Percentiles rank a stretch among this genome's conserved stretches.
phyloP scores from a whole-genome alignment of 345 rosid genomes.

The Moringa oleifera region DNA sequence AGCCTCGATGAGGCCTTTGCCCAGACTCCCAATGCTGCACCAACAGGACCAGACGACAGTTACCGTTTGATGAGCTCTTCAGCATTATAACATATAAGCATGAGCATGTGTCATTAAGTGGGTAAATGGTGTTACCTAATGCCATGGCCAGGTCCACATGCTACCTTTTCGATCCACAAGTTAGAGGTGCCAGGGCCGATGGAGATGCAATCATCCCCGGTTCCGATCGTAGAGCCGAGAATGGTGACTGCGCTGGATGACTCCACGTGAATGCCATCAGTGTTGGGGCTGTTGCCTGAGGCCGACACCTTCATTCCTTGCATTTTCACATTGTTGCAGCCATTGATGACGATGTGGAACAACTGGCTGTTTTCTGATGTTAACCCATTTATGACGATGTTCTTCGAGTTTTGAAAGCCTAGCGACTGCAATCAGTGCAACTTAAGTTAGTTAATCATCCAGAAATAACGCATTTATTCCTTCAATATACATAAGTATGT shows the following conservation, averaged over 20 bases:
- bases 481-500: no score
- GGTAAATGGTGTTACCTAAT: neutral
- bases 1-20: conserved; percentile 31
- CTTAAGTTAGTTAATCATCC: no score
- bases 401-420: conserved; percentile 41
- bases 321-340: conserved; percentile 41
- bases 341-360: conserved; percentile 47
- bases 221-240: conserved; percentile 36
- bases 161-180: conserved; percentile 42
- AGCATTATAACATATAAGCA: no score
- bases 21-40: conserved; percentile 45
- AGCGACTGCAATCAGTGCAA: no score
- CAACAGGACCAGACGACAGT: no score
- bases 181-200: conserved; percentile 47
- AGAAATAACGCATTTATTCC: no score
- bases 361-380: conserved; percentile 49
- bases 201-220: conserved; percentile 67
- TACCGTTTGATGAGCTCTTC: no score
- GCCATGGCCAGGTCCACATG: conserved; percentile 51
- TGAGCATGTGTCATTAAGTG: no score
- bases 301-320: conserved; percentile 36
- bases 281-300: conserved; percentile 52
- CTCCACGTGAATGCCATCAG: conserved; percentile 52
- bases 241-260: conserved; percentile 43
- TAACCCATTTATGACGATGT: conserved; percentile 43